Evolutionary conservation across 768 basidiomycete species (phyloP).

Genomic region (Sarcodon sp.): DNA sequence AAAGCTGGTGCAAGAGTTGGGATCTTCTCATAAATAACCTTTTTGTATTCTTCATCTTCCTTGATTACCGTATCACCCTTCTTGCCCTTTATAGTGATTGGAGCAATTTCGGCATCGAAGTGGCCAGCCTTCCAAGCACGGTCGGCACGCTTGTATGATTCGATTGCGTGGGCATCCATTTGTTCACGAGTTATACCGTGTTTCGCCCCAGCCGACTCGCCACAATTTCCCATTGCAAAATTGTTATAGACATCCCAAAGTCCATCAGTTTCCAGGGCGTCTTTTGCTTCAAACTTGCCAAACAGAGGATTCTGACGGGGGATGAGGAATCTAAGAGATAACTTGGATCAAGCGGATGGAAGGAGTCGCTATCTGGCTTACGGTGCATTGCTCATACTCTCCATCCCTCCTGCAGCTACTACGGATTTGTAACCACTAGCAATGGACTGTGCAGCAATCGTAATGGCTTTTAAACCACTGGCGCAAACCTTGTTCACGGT

Average conservation of each 20-base stretch:
- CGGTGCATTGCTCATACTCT: slow-evolving; percentile 99
- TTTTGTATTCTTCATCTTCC: slow-evolving; percentile 98
- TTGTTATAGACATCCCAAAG: slow-evolving; percentile 98
- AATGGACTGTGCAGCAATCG: slow-evolving; percentile 86
- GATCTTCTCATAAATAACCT: slow-evolving; percentile 90
- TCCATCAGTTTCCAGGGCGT: slow-evolving; percentile 86
- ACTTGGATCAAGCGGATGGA: slow-evolving; percentile 1
- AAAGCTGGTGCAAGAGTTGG: slow-evolving; percentile 82
- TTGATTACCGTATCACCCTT: slow-evolving; percentile 83
- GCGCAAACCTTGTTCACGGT: slow-evolving; percentile 99
- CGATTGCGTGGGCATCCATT: slow-evolving; percentile 85
- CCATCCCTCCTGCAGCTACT: slow-evolving; percentile 95
- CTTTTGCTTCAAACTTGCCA: slow-evolving; percentile 80
- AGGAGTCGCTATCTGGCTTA: slow-evolving; percentile 29
- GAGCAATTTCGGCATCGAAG: slow-evolving; percentile 81
- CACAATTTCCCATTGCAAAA: slow-evolving; percentile 97
- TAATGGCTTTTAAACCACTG: slow-evolving; percentile 92
- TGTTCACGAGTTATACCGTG: slow-evolving; percentile 74
- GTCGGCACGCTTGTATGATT: slow-evolving; percentile 89
- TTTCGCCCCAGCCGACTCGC: slow-evolving; percentile 75
- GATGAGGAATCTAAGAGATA: slow-evolving; percentile 52
- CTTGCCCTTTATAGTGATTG: slow-evolving; percentile 85
- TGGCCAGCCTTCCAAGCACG: slow-evolving; percentile 81
- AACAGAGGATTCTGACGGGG: slow-evolving; percentile 75
- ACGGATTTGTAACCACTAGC: slow-evolving; percentile 74